Evolutionary conservation across 2,329 filamentous ascomycete species (phyloP).

Genomic region (Biscogniauxia mediterranea): DNA sequence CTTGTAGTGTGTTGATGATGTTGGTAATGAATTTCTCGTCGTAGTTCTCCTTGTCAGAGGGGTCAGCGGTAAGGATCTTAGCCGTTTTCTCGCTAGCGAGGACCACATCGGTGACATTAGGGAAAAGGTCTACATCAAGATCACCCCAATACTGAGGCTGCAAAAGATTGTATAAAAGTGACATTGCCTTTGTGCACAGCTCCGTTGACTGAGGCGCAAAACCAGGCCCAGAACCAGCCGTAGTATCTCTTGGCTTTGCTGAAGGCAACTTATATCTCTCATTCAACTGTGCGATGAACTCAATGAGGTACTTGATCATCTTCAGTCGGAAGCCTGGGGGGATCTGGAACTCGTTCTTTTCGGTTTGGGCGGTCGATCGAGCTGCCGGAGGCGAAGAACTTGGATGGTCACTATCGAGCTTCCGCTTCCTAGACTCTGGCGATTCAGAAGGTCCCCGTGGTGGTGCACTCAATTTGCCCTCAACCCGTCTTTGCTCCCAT

Average conservation of each 20-base stretch:
- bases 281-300: slow-evolving; percentile 87
- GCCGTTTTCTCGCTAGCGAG: slow-evolving; percentile 76
- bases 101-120: slow-evolving; percentile 84
- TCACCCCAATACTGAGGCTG: slow-evolving; percentile 90
- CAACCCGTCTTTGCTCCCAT: slow-evolving; percentile 85
- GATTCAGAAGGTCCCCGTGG: slow-evolving; percentile 59
- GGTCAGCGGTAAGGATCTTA: slow-evolving; percentile 56
- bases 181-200: slow-evolving; percentile 80
- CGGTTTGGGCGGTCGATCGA: slow-evolving; percentile 44
- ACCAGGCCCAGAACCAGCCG: slow-evolving; percentile 42
- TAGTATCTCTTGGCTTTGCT: slow-evolving; percentile 59
- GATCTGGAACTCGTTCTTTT: slow-evolving; percentile 66
- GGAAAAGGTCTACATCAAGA: slow-evolving; percentile 85
- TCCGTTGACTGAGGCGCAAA: slow-evolving; percentile 63
- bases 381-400: slow-evolving; percentile 55
- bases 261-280: slow-evolving; percentile 81
- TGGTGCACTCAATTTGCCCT: slow-evolving; percentile 48
- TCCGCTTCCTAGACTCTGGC: slow-evolving; percentile 72
- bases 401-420: slow-evolving; percentile 62
- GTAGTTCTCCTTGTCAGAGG: slow-evolving; percentile 66
- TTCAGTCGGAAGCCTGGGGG: slow-evolving; percentile 66
- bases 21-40: slow-evolving; percentile 82
- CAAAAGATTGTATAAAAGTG: slow-evolving; percentile 78
- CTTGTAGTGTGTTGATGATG: slow-evolving; percentile 91
- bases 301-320: slow-evolving; percentile 91